Conservation (phyloP, 495 filamentous ascomycete species). For the Cercophora samala region DNA sequence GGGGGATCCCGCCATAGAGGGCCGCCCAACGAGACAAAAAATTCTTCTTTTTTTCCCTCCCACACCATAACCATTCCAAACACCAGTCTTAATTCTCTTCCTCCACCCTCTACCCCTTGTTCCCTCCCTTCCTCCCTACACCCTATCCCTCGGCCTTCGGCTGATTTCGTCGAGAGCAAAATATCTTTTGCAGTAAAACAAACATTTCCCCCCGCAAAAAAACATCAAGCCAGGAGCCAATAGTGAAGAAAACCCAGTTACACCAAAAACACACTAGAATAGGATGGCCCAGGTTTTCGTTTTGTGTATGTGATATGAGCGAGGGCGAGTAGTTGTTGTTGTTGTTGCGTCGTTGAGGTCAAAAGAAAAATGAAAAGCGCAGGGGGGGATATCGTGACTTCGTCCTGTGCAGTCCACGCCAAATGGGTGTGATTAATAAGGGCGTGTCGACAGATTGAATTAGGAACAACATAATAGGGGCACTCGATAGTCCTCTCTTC, state of each 20-base stretch:
- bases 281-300: background rate
- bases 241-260: background rate
- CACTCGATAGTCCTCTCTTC: constrained; percentile 26
- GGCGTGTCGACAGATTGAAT: constrained; percentile 42
- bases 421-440: constrained; percentile 42
- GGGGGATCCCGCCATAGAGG: constrained; percentile 1
- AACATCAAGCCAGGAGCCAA: background rate
- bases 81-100: background rate
- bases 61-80: background rate
- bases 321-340: background rate
- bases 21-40: background rate
- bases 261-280: background rate
- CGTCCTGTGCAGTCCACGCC: constrained; percentile 46
- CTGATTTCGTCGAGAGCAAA: background rate
- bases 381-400: constrained; percentile 48
- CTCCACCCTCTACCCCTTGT: background rate
- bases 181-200: constrained; percentile 5
- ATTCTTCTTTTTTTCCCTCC: background rate
- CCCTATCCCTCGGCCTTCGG: background rate
- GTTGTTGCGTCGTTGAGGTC: background rate
- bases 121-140: too few relatives aligned
- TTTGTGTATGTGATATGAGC: background rate
- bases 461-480: constrained; percentile 37
- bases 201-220: constrained; percentile 3
- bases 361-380: background rate